Percentiles rank a stretch among this genome's conserved stretches.
These are phyloP conservation scores for Sordariomycetes sp. DNA, from an alignment of 2,329 filamentous ascomycete genomes.

Conservation along the genomic window DNA sequence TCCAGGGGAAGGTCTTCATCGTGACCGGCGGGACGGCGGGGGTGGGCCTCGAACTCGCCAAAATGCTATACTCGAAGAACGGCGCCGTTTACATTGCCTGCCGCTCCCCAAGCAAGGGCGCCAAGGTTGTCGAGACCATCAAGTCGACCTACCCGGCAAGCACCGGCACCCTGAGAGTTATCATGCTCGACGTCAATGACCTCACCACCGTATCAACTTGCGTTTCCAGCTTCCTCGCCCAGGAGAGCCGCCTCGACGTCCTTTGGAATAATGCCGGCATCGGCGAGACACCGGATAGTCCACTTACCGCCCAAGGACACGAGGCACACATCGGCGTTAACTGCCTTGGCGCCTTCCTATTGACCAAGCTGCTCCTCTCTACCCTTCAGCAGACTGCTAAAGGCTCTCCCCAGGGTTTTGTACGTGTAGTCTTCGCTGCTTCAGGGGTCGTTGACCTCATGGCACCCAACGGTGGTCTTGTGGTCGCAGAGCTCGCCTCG, in stretches of 20 bases:
- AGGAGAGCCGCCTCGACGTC: constrained; percentile 18
- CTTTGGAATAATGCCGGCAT: constrained; percentile 28
- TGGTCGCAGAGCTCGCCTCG: constrained; percentile 12
- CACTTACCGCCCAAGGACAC: constrained; percentile 23
- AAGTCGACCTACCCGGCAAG: constrained; percentile 17
- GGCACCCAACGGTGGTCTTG: constrained; percentile 8
- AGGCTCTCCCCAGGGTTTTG: too few species aligned
- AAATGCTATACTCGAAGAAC: constrained; percentile 38
- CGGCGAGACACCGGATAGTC: constrained; percentile 22
- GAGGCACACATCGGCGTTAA: constrained; percentile 27
- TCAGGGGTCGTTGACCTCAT: too few species aligned
- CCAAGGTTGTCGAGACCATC: constrained; percentile 29
- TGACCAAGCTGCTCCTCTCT: too few species aligned
- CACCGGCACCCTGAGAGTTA: constrained; percentile 23
- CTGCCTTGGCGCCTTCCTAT: constrained; percentile 20
- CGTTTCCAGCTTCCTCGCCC: constrained; percentile 11
- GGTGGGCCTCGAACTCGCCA: constrained; percentile 38
- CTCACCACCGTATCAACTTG: constrained; percentile 15
- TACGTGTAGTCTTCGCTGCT: too few species aligned
- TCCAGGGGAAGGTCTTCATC: constrained; percentile 38
- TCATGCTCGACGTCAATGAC: constrained; percentile 28
- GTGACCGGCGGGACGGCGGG: constrained; percentile 25
- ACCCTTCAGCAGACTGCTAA: too few species aligned
- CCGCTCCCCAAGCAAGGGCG: constrained; percentile 28
- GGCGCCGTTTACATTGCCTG: constrained; percentile 41